phyloP scores from a whole-genome alignment of 2,329 filamentous ascomycete species.

The Tolypocladium album region DNA sequence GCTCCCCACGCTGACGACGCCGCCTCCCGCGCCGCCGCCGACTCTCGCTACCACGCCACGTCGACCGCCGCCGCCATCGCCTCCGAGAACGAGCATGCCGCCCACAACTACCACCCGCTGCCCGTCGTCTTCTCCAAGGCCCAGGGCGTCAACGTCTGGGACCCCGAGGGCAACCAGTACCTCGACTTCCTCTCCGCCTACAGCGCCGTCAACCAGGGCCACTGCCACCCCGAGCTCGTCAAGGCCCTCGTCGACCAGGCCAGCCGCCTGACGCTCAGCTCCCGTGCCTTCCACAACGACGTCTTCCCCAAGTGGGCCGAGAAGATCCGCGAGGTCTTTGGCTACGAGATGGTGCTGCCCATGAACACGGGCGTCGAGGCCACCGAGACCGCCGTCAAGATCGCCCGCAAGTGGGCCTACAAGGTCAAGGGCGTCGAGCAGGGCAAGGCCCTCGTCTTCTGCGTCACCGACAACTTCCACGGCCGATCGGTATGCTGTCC shows the following conservation, averaged over 20 bases:
- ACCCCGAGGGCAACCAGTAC: slow-evolving; percentile 91
- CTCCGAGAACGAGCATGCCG: slow-evolving; percentile 73
- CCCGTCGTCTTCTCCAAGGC: slow-evolving; percentile 87
- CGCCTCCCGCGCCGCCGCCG: slow-evolving; percentile 13
- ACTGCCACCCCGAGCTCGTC: slow-evolving; percentile 93
- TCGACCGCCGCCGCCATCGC: slow-evolving; percentile 73
- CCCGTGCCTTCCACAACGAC: slow-evolving; percentile 94
- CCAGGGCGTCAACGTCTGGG: slow-evolving; percentile 83
- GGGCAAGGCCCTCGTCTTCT: slow-evolving; percentile 75
- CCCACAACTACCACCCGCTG: slow-evolving; percentile 97
- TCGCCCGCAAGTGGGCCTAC: slow-evolving; percentile 96
- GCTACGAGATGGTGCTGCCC: slow-evolving; percentile 94
- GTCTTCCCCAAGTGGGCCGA: slow-evolving; percentile 94
- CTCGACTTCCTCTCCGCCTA: slow-evolving; percentile 98
- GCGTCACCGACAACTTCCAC: slow-evolving; percentile 88
- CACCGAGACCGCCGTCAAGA: slow-evolving; percentile 91
- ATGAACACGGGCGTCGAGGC: slow-evolving; percentile 98
- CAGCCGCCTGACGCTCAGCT: slow-evolving; percentile 79
- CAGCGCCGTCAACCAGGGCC: slow-evolving; percentile 94
- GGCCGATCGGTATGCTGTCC: slow-evolving; percentile 66
- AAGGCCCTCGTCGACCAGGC: slow-evolving; percentile 87
- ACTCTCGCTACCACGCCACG: slow-evolving; percentile 55
- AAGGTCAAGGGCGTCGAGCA: slow-evolving; percentile 85
- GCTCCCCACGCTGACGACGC: slow-evolving; percentile 45
- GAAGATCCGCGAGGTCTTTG: slow-evolving; percentile 80